Percentiles rank a stretch among this genome's conserved stretches.
Conservation (phyloP, 2,329 filamentous ascomycete genomes). For the Uncinocarpus reesii region DNA sequence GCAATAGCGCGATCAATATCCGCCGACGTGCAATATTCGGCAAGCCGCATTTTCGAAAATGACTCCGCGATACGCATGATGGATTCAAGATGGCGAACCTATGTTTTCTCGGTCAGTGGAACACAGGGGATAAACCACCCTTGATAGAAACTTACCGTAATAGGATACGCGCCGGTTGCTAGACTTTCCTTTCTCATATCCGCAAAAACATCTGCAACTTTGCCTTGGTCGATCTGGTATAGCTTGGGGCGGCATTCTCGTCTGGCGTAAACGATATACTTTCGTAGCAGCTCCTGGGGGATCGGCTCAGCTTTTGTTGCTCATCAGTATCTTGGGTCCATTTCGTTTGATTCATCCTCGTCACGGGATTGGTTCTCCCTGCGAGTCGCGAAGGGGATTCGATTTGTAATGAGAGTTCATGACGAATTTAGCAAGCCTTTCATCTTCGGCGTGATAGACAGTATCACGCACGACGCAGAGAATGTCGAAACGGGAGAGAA, state of each 20-base stretch:
- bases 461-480: constrained; percentile 92
- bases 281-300: constrained; percentile 78
- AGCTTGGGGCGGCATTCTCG: constrained; percentile 85
- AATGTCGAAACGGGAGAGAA: constrained; percentile 95
- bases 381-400: constrained; percentile 53
- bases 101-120: too few relatives aligned
- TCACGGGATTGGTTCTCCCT: constrained; percentile 24
- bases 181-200: constrained; percentile 92
- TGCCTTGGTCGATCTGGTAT: constrained; percentile 96
- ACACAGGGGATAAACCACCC: too few relatives aligned
- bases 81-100: constrained; percentile 95
- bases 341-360: constrained; percentile 39
- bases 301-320: constrained; percentile 57
- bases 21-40: constrained; percentile 77
- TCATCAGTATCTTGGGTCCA: constrained; percentile 22
- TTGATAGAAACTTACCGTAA: constrained; percentile 63
- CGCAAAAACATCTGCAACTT: constrained; percentile 83
- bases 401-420: constrained; percentile 88
- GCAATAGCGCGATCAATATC: constrained; percentile 97
- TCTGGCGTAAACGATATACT: constrained; percentile 92
- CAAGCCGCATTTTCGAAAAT: constrained; percentile 97
- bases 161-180: constrained; percentile 92
- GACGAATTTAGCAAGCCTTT: constrained; percentile 86
- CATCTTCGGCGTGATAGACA: constrained; percentile 84
- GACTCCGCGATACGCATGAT: constrained; percentile 92